phyloP scores from a whole-genome alignment of 805 yeast genomes.

The Millerozyma acaciae region DNA sequence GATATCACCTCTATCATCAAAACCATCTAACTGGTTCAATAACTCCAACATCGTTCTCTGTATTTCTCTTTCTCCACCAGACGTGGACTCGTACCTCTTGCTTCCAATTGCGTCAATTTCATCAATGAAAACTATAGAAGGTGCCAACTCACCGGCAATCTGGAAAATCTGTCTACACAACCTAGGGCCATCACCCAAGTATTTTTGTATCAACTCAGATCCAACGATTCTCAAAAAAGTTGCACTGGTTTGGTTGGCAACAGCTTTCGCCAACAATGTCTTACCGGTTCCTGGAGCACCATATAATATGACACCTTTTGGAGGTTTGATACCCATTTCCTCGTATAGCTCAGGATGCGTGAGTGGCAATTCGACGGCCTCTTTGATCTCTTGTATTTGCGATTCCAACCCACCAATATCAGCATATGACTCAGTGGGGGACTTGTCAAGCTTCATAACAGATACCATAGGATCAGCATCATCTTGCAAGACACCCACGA shows the following conservation, averaged over 20 bases:
- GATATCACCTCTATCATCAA: conserved; percentile 95
- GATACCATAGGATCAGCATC: conserved; percentile 98
- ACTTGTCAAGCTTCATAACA: conserved; percentile 96
- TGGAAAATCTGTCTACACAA: conserved; percentile 91
- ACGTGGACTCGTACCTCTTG: conserved; percentile 94
- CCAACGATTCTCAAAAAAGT: conserved; percentile 96
- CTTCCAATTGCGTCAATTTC: conserved; percentile 99
- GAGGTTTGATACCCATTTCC: conserved; percentile 98
- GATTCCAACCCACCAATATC: conserved; percentile 95
- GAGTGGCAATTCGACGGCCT: conserved; percentile 91
- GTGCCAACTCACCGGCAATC: conserved; percentile 95
- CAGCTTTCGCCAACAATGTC: conserved; percentile 93
- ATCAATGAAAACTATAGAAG: conserved; percentile 96
- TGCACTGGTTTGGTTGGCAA: conserved; percentile 96
- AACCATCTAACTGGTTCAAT: conserved; percentile 92
- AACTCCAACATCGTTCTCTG: conserved; percentile 97
- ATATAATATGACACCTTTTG: conserved; percentile 93
- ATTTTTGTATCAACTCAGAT: conserved; percentile 93
- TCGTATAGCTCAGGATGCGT: conserved; percentile 96
- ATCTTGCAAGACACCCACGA: conserved; percentile 97
- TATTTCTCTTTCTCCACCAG: conserved; percentile 96
- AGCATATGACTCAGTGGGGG: conserved; percentile 94
- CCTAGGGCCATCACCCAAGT: conserved; percentile 97
- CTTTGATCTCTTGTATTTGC: conserved; percentile 97
- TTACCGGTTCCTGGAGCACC: conserved; percentile 99